Evolutionary conservation across 2,329 filamentous ascomycete species (phyloP).

Genomic region (Falciphora oryzae): DNA sequence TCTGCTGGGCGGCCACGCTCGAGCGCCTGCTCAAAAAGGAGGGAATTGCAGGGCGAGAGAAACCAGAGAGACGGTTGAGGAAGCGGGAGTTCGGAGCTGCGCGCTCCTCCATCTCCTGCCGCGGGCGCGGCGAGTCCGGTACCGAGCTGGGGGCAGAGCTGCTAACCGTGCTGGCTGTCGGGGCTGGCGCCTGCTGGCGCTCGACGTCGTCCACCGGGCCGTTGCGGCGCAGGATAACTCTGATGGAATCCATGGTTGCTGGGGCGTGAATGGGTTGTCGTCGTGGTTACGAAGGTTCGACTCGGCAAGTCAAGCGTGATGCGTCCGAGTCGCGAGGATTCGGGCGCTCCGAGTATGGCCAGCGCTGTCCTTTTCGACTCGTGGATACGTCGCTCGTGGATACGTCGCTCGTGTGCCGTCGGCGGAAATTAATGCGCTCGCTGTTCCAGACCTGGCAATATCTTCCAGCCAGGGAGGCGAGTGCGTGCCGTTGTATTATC

Average conservation of each 20-base stretch:
- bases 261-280: neutral
- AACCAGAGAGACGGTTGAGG: constrained; percentile 21
- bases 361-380: neutral
- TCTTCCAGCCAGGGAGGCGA: neutral
- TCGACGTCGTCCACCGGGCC: constrained; percentile 16
- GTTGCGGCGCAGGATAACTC: constrained; percentile 13
- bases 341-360: neutral
- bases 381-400: neutral
- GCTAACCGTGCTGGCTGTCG: constrained; percentile 16
- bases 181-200: constrained; percentile 12
- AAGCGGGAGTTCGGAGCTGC: constrained; percentile 16
- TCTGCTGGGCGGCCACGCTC: neutral
- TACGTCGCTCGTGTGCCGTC: neutral
- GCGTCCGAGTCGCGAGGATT: neutral
- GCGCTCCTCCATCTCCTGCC: constrained; percentile 24
- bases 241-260: constrained; percentile 13
- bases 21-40: constrained; percentile 20
- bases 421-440: neutral
- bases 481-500: neutral
- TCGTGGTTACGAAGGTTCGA: neutral
- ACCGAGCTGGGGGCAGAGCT: constrained; percentile 5
- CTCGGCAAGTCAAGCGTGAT: neutral
- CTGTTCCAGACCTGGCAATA: neutral
- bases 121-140: constrained; percentile 9
- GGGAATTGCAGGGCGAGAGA: constrained; percentile 23